Evolutionary conservation across 2,329 filamentous ascomycete genomes (phyloP).

Genomic region (Aspergillus amoenus): DNA sequence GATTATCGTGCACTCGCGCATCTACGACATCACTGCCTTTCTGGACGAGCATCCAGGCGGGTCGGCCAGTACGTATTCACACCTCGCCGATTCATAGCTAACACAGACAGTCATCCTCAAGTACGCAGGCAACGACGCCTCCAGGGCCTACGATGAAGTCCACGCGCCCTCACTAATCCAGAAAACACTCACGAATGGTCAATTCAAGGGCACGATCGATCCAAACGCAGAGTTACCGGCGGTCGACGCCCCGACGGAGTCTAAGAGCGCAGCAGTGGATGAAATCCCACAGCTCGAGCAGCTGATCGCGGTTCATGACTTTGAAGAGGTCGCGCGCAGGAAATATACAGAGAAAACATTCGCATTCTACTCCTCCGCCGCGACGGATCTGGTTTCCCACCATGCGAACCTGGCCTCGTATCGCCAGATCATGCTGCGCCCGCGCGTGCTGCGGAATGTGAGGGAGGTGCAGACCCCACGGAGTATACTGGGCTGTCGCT

Average conservation of each 20-base stretch:
- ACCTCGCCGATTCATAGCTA: too few species aligned
- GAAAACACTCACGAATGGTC: constrained; percentile 44
- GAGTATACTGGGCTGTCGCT: too few species aligned
- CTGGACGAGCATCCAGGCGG: constrained; percentile 3
- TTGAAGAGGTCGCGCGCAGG: constrained; percentile 43
- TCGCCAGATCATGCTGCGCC: too few species aligned
- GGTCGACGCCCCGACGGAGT: too few species aligned
- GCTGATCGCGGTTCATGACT: too few species aligned
- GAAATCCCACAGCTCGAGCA: too few species aligned
- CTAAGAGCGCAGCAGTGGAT: too few species aligned
- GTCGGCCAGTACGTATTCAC: neutral
- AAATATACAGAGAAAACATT: constrained; percentile 62
- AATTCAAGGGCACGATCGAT: constrained; percentile 48
- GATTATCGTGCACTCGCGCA: neutral
- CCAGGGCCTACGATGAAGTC: constrained; percentile 45
- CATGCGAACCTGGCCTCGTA: constrained; percentile 21
- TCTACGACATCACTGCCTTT: neutral
- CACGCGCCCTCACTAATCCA: constrained; percentile 49
- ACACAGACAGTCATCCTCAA: too few species aligned
- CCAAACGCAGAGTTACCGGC: constrained; percentile 20
- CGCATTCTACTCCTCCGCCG: constrained; percentile 50
- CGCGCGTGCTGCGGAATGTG: too few species aligned
- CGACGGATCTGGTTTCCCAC: constrained; percentile 59
- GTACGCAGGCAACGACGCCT: constrained; percentile 38
- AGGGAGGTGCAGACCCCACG: too few species aligned